Base-by-base conservation (phyloP, 192 early-diverging fungal genomes). In the Tieghemiomyces parasiticus region DNA sequence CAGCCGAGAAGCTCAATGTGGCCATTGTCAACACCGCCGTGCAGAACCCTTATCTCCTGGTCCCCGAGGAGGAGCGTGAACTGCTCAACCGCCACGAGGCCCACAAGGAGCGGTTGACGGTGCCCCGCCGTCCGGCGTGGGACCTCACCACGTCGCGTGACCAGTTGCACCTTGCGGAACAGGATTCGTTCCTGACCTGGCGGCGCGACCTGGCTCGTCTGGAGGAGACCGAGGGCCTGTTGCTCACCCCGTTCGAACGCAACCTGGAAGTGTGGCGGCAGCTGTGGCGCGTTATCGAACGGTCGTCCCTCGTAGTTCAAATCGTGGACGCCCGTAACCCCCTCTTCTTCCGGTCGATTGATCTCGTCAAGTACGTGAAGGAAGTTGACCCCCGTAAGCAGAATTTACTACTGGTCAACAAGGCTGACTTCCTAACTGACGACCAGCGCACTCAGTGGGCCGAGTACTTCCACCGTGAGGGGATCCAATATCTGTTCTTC, bases 191-290 rank as follows among this genome's bases (percentile, higher is more conserved):
- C 63, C 78, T 99, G 74, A 75, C 81, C 33, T 99, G 94, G 94
- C 73, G 94, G 52, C 86, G 96, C 48, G 78, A 79, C 16, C 78
- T 93, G 63, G 91, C 89, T 26, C 65, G 67, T 72, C 70, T 99
- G 53, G 88, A 96, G 66, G 96, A 99, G 63, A 82, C 91, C 20
- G 88, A 96, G 64, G 89, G 90, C 0, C 69, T 99, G 24, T 62
- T 99, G 50, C 69, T 99, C 71, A 99, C 96, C 22, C 96, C 96
- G 31, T 99, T 93, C 61, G 96, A 99, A 74, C 84, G 93, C 51
- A 99, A 99, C 72, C 62, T 99, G 25, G 96, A 99, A 73, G 89
- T 99, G 29, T 99, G 95, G 95, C 78, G 94, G 54, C 96, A 99
- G 69, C 78, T 99, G 33, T 99, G 96, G 96, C 82, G 96, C 32